Evolutionary conservation across 129 eudicot species (phyloP), one percentile per base, ranked within the genome.

Genomic region (Scalesia atractyloides): DNA sequence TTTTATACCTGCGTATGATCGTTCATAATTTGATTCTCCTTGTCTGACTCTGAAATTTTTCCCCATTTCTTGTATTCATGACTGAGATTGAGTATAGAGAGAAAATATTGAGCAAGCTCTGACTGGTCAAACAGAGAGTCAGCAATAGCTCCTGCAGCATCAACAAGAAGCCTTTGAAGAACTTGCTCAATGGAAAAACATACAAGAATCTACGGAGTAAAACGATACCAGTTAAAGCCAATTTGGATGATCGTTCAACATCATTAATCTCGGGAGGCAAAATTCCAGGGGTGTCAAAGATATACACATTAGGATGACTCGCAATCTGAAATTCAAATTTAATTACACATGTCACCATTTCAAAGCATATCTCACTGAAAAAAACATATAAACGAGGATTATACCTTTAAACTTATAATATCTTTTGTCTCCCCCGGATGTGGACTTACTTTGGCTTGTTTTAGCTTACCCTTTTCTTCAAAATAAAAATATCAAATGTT

Each of bases 251-350:
- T 14, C 85, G 30, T 52, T 82, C 76, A 60, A 52, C 82, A 66
- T 92, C 91, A 66, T 56, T 67, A 61, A 89, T 79, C 85, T 75
- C 51, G 2, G 96, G 89, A 67, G 98, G 89, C 82, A 92, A 85
- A 73, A 89, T 72, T 22, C 98, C 98, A 66, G 98, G 91, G 47
- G 96, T 87, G 74, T 92, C 98, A 65, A 92, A 76, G 79, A 92
- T 81, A 72, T 86, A 89, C 9, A 92, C 74, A 64, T 83, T 89
- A 53, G 98, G 98, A 82, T 87, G 89, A 80, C 98, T 92, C 19
- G 91, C 96, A 50, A 92, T 87, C 98, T 92, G 86, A 34, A 77
- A 66, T 48, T 20, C 39, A 16, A 76, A 70, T 78, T 30, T 39
- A 37, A 59, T 49, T 48, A 39, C 9, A 65, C 41, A 8, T 64